phyloP scores from a whole-genome alignment of 2,329 filamentous ascomycete species.

The Monilinia fructigena region DNA sequence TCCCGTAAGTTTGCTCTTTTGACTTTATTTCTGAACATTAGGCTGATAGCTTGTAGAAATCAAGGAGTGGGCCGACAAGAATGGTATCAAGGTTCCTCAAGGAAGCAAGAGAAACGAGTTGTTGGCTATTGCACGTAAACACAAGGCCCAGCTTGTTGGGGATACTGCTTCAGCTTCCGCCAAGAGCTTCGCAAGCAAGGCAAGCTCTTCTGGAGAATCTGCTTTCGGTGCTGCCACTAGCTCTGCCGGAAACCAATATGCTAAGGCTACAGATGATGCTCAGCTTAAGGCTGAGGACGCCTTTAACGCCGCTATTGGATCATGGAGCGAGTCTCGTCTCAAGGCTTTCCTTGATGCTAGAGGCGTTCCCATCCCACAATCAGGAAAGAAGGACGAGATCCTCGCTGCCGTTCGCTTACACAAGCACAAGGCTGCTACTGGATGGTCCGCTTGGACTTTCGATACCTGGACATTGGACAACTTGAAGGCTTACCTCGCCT shows the following conservation, averaged over 20 bases:
- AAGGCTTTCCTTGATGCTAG: slow-evolving; percentile 78
- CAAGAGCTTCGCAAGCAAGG: slow-evolving; percentile 69
- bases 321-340: slow-evolving; percentile 72
- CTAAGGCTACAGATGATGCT: slow-evolving; percentile 70
- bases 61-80: slow-evolving; percentile 92
- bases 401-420: slow-evolving; percentile 72
- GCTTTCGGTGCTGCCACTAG: slow-evolving; percentile 71
- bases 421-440: slow-evolving; percentile 65
- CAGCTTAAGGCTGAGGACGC: slow-evolving; percentile 61
- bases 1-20: slow-evolving; percentile 44
- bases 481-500: slow-evolving; percentile 57
- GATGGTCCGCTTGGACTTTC: slow-evolving; percentile 74
- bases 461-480: slow-evolving; percentile 74
- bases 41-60: slow-evolving; percentile 53
- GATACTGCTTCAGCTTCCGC: slow-evolving; percentile 59
- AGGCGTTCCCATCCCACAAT: slow-evolving; percentile 71
- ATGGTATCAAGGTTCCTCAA: slow-evolving; percentile 84
- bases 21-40: background rate
- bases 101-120: slow-evolving; percentile 86
- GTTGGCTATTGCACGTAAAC: slow-evolving; percentile 83
- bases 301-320: slow-evolving; percentile 60
- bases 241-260: slow-evolving; percentile 72
- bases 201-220: slow-evolving; percentile 60
- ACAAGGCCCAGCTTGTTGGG: slow-evolving; percentile 69
- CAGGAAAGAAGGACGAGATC: slow-evolving; percentile 69